A percentile compares a stretch with the other conserved stretches of the same genome.
Evolutionary conservation across 805 yeast species (phyloP).

Genomic region (Yarrowia alimentaria): DNA sequence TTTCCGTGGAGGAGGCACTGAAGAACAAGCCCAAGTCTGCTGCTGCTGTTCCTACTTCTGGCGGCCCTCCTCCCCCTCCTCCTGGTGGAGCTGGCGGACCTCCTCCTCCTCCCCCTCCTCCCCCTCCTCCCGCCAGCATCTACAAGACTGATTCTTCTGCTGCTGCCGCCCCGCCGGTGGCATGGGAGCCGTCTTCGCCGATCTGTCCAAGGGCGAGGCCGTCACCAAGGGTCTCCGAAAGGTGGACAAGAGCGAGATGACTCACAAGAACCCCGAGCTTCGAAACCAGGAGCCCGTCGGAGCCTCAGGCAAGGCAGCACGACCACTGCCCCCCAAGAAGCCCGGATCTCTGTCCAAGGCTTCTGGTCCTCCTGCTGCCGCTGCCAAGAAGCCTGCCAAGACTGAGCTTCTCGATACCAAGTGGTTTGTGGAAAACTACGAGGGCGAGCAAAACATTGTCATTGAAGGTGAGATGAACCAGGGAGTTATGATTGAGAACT

Average conservation of each 20-base stretch:
- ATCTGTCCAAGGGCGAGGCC: constrained; percentile 76
- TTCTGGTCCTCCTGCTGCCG: constrained; percentile 13
- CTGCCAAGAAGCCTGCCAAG: constrained; percentile 47
- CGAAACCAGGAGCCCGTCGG: constrained; percentile 57
- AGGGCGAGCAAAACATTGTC: constrained; percentile 59
- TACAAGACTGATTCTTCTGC: constrained; percentile 42
- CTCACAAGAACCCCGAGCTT: constrained; percentile 84
- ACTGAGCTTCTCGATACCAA: constrained; percentile 80
- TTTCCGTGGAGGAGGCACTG: constrained; percentile 53
- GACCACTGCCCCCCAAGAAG: constrained; percentile 81
- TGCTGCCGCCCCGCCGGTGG: constrained; percentile 48
- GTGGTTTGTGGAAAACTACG: constrained; percentile 84
- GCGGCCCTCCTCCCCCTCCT: constrained; percentile 45
- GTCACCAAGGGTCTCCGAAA: constrained; percentile 85
- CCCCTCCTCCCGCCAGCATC: constrained; percentile 76
- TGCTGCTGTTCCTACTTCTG: constrained; percentile 40
- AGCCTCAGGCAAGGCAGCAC: constrained; percentile 41
- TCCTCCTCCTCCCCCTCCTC: constrained; percentile 86
- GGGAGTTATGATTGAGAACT: constrained; percentile 83
- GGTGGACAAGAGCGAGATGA: constrained; percentile 90
- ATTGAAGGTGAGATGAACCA: constrained; percentile 83
- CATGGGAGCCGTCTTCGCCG: constrained; percentile 88
- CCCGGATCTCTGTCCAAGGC: constrained; percentile 56
- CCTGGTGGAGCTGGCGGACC: constrained; percentile 43
- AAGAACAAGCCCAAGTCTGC: constrained; percentile 32